Percentiles rank a stretch among this genome's conserved stretches.
phyloP scores from a whole-genome alignment of 495 filamentous ascomycete genomes.

The Penicillium turbatum region DNA sequence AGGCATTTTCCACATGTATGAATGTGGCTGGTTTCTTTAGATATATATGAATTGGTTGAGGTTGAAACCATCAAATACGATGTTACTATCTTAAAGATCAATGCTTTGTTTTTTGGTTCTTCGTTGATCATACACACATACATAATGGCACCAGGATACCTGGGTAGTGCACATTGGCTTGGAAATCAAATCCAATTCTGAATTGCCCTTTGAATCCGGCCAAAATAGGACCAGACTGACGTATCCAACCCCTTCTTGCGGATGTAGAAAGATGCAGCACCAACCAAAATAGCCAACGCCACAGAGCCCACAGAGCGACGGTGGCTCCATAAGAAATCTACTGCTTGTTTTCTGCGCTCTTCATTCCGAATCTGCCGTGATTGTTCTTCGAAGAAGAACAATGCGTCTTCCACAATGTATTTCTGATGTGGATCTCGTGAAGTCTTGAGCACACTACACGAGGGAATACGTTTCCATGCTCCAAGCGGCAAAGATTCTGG shows the following conservation, averaged over 20 bases:
- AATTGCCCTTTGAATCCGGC: conserved; percentile 25
- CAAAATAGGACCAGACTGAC: conserved; percentile 37
- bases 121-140: not conserved
- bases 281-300: conserved; percentile 61
- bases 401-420: conserved; percentile 57
- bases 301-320: conserved; percentile 52
- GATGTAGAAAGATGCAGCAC: conserved; percentile 52
- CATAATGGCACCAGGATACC: not conserved
- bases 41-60: not conserved
- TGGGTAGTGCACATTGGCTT: not conserved
- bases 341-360: conserved; percentile 52
- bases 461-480: conserved; percentile 67
- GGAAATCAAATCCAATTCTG: conserved; percentile 12
- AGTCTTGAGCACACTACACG: conserved; percentile 79
- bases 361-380: conserved; percentile 59
- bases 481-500: conserved; percentile 62
- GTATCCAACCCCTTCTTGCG: conserved; percentile 42
- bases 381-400: conserved; percentile 63
- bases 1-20: too few relatives aligned
- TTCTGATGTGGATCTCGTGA: conserved; percentile 46
- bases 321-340: conserved; percentile 55
- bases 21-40: not conserved
- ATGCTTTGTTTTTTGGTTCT: not conserved
- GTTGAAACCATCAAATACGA: not conserved
- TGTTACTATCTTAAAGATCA: not conserved